Evolutionary conservation across 495 filamentous ascomycete species (phyloP), one percentile per base, ranked within the genome.

Genomic region (Parmelia sp.): DNA sequence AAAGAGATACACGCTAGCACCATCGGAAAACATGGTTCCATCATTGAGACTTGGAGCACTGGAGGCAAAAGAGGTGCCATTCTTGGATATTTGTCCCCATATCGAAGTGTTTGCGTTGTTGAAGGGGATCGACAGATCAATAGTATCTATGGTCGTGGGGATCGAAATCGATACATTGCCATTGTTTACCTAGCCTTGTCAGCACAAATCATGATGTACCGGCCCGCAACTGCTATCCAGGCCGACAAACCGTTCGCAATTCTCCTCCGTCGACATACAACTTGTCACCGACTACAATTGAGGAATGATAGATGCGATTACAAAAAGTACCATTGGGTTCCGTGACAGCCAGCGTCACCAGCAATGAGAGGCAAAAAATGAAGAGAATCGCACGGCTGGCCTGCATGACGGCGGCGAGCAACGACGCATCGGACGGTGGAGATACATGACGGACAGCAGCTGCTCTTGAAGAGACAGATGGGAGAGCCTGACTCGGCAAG

Each of bases 71-170:
- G n/a, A 55, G 5, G 57, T 60, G 58, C 33, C 57, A 2, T 59
- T 61, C 62, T 68, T 68, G 37, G 36, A 21, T 44, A 68, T 68
- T 5, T 64, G 33, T 17, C 21, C 36, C 66, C 66, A 68, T 37
- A 68, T 49, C 14, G 57, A 61, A 23, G 45, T 44, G 33, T 68
- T 47, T 25, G 66, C 21, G 56, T 61, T 68, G 40, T 33, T 65
- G 44, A 63, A 68, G 0, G 62, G 58, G 2, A 58, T 64, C 44
- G 44, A 47, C 21, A 65, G 29, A 37, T 68, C 62, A 17, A 68
- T 61, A 12, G 27, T 65, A 12, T 57, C 58, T 25, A 68, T 58
- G 6, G 57, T 65, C 10, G 17, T 33, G 7, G 58, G 58, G 33
- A 66, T 36, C 21, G 31, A 57, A 12, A 61, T 36, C 2, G 59